Conservation (phyloP, 345 rosid genomes). For the Cardiospermum halicacabum region DNA sequence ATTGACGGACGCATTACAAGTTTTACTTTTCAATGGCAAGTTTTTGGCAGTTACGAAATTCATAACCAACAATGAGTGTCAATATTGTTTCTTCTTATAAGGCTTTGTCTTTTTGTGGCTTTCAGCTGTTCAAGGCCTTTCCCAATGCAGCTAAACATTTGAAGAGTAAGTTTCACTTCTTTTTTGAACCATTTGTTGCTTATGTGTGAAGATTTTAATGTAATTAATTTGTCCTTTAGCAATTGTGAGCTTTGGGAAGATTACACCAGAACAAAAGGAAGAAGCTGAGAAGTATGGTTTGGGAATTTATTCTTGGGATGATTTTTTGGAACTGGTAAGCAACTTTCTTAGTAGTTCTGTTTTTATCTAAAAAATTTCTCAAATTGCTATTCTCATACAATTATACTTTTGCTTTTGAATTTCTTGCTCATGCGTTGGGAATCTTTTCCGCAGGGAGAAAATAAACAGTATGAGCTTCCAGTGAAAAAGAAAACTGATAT, state of each 20-base stretch:
- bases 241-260: slow-evolving; percentile 91
- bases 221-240: slow-evolving; percentile 41
- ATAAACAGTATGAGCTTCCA: slow-evolving; percentile 71
- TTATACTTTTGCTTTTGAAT: background rate
- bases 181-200: slow-evolving; percentile 9
- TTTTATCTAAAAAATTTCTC: slow-evolving; percentile 6
- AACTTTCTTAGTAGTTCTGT: background rate
- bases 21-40: background rate
- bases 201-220: slow-evolving; percentile 8
- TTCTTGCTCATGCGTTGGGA: slow-evolving; percentile 12
- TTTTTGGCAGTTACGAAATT: slow-evolving; percentile 9
- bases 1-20: background rate
- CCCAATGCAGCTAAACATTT: slow-evolving; percentile 54
- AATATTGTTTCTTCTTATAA: slow-evolving; percentile 10
- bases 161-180: slow-evolving; percentile 54
- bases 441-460: slow-evolving; percentile 50
- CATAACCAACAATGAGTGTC: background rate
- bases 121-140: slow-evolving; percentile 80
- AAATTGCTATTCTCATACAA: background rate
- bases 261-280: slow-evolving; percentile 55
- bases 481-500: slow-evolving; percentile 69
- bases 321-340: slow-evolving; percentile 69
- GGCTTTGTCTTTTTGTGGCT: slow-evolving; percentile 9
- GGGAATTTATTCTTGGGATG: slow-evolving; percentile 72
- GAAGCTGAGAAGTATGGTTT: slow-evolving; percentile 58